These are phyloP conservation scores for Pestalotiopsis sp. DNA, from an alignment of 2,329 filamentous ascomycete species.

Conservation along the genomic window DNA sequence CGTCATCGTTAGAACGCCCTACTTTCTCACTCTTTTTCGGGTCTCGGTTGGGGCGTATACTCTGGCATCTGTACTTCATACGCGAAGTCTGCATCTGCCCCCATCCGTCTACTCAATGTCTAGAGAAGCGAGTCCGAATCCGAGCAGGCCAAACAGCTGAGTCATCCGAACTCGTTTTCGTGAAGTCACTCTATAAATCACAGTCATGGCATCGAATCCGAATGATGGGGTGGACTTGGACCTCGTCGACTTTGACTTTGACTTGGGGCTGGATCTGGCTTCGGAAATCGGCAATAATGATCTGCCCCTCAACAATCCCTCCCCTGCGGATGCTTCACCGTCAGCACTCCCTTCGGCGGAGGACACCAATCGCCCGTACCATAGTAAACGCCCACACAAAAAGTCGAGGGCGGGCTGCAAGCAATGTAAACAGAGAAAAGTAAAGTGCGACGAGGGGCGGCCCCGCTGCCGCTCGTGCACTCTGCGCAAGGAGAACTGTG, in stretches of 20 bases:
- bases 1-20: not conserved
- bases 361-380: slow-evolving; percentile 32
- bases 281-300: slow-evolving; percentile 4
- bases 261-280: slow-evolving; percentile 9
- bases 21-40: not conserved
- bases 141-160: not conserved
- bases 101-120: not conserved
- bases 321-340: not conserved
- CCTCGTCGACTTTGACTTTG: slow-evolving; percentile 11
- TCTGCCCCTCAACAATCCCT: slow-evolving; percentile 5
- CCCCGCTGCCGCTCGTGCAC: slow-evolving; percentile 52
- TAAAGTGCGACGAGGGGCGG: slow-evolving; percentile 37
- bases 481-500: slow-evolving; percentile 48
- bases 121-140: not conserved
- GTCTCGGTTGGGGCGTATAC: not conserved
- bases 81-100: not conserved
- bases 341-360: slow-evolving; percentile 11
- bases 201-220: not conserved
- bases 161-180: not conserved
- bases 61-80: not conserved
- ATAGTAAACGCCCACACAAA: slow-evolving; percentile 54
- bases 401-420: slow-evolving; percentile 56
- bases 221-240: slow-evolving; percentile 6
- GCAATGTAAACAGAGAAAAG: slow-evolving; percentile 56
- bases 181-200: not conserved